phyloP scores from a whole-genome alignment of 2,329 filamentous ascomycete genomes.

The Xylaria sp. region DNA sequence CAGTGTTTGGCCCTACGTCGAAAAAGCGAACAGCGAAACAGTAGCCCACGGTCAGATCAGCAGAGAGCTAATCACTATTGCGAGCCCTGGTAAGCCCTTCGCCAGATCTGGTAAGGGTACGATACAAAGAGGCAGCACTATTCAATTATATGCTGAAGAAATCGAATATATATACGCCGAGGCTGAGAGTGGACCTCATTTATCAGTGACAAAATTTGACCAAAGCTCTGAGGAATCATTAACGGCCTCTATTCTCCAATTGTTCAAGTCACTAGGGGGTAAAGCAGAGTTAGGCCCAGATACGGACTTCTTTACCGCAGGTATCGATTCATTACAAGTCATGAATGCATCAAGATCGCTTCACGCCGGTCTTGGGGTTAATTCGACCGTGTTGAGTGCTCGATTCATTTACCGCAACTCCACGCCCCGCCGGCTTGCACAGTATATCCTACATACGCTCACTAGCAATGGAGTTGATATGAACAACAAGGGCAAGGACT shows the following conservation, averaged over 20 bases:
- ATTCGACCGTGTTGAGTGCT: conserved; percentile 10
- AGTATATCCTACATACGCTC: conserved; percentile 34
- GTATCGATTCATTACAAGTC: conserved; percentile 56
- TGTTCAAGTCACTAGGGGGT: conserved; percentile 35
- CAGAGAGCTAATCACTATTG: conserved; percentile 51
- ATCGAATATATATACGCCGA: conserved; percentile 54
- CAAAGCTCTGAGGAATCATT: conserved; percentile 41
- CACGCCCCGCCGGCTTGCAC: conserved; percentile 45
- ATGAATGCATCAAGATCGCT: conserved; percentile 41
- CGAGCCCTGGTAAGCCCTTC: conserved; percentile 54
- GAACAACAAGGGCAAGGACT: conserved; percentile 21
- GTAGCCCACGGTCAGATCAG: conserved; percentile 57
- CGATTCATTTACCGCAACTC: conserved; percentile 33
- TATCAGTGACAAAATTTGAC: conserved; percentile 39
- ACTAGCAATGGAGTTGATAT: conserved; percentile 3
- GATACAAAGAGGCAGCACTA: conserved; percentile 41
- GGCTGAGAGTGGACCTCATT: conserved; percentile 34
- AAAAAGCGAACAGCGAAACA: conserved; percentile 53
- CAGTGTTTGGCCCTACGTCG: conserved; percentile 54
- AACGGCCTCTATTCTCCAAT: conserved; percentile 41
- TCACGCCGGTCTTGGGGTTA: conserved; percentile 11
- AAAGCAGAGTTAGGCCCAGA: conserved; percentile 41
- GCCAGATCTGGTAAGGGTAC: conserved; percentile 50
- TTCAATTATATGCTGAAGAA: conserved; percentile 53
- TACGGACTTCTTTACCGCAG: conserved; percentile 53